Evolutionary conservation across 2,329 filamentous ascomycete genomes (phyloP).

Genomic region (Aspergillus tubingensis): DNA sequence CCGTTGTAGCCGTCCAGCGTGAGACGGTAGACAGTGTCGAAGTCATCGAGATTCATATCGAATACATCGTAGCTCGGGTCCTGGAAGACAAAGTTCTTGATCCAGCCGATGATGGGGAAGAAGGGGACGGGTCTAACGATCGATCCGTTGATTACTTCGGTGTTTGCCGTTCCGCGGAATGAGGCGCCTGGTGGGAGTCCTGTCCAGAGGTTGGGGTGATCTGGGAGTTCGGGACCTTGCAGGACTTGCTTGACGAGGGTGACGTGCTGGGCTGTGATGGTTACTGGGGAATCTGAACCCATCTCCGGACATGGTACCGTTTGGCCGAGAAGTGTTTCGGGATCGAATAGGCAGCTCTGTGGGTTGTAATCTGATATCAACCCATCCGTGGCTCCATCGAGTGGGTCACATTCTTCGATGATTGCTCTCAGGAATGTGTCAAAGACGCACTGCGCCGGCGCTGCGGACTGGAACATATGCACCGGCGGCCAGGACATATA

Average conservation of each 20-base stretch:
- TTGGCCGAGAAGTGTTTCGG: neutral
- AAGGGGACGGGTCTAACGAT: constrained; percentile 1
- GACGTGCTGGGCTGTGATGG: constrained; percentile 2
- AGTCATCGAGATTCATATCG: neutral
- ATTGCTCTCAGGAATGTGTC: constrained; percentile 14
- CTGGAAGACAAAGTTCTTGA: neutral
- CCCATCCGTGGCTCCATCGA: constrained; percentile 29
- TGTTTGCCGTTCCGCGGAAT: constrained; percentile 9
- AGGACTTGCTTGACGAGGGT: constrained; percentile 6
- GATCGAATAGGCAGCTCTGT: constrained; percentile 1
- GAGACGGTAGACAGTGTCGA: neutral
- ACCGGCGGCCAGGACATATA: constrained; percentile 19
- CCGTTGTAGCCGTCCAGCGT: neutral
- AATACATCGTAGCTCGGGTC: neutral
- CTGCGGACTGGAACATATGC: constrained; percentile 13
- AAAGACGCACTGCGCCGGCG: constrained; percentile 17
- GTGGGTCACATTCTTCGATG: constrained; percentile 23
- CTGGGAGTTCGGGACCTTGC: neutral
- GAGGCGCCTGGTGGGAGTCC: constrained; percentile 6
- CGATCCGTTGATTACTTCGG: neutral
- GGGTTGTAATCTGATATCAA: constrained; percentile 23
- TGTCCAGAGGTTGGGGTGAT: constrained; percentile 3
- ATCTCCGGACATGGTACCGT: neutral
- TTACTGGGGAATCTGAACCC: neutral
- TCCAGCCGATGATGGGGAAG: constrained; percentile 2